Base-by-base conservation (phyloP, 2,329 filamentous ascomycete genomes). In the Fusarium pseudograminearum region DNA sequence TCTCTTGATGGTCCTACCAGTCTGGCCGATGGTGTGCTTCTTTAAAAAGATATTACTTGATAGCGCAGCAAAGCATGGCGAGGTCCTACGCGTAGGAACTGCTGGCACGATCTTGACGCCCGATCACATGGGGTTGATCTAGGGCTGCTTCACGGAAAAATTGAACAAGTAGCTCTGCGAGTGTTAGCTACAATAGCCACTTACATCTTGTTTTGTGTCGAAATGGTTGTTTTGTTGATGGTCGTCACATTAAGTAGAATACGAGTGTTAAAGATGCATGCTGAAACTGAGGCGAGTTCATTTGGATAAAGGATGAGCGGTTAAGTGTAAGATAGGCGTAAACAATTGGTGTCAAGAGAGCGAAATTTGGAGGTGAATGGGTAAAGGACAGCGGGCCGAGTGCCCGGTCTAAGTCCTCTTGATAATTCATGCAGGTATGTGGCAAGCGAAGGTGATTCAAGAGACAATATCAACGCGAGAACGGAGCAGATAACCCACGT, bases 261-360 rank as follows among this genome's bases (percentile, higher is more conserved):
- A 87, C 85, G 76, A 81, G 83, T 52, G 82, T 90, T 59, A 86
- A 86, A 62, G 80, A 83, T 83, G 18, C 70, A 77, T 15, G 82
- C 83, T 53, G 80, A 61, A 87, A 88, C 76, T 30, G 50, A 31
- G 31, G 33, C 38, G 34, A 30, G 48, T 41, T 18, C n/a, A 26
- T 31, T 45, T 57, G 24, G 38, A 42, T 28, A 18, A 53, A 47
- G 20, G 36, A 33, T 18, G 12, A 28, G 79, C 83, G 3, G 78
- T 79, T 18, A 76, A 77, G 3, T 58, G 72, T 2, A 85, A 83
- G 12, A 80, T 82, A 24, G 84, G 81, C 18, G 87, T 88, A 75
- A 84, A 83, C 76, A 10, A 65, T 22, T 26, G 42, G 80, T 88
- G 64, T 81, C 80, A 47, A 87, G 87, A 77, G 80, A 30, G 18